Evolutionary conservation across 2,329 filamentous ascomycete genomes (phyloP).

Genomic region (Coleophoma eucalyptorum): DNA sequence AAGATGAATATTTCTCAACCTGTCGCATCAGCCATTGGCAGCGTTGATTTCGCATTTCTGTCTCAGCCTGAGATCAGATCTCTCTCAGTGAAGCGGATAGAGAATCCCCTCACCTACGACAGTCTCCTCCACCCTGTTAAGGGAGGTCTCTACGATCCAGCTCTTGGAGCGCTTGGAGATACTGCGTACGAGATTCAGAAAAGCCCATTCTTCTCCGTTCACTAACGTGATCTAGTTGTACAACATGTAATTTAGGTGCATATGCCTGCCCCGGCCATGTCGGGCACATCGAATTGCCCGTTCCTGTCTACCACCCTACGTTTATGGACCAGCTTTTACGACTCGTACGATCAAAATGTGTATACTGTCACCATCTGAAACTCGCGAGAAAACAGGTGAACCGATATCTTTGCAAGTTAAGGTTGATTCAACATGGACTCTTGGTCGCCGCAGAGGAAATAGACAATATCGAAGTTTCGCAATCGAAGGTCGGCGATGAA

Average conservation of each 20-base stretch:
- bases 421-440: constrained; percentile 80
- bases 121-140: constrained; percentile 84
- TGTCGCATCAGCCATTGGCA: constrained; percentile 75
- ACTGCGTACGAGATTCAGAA: constrained; percentile 57
- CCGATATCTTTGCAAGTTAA: constrained; percentile 78
- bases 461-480: constrained; percentile 29
- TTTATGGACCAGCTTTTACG: constrained; percentile 91
- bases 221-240: constrained; percentile 56
- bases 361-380: constrained; percentile 85
- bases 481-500: constrained; percentile 14
- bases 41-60: constrained; percentile 87
- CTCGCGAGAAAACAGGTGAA: constrained; percentile 74
- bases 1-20: constrained; percentile 75
- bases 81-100: constrained; percentile 90
- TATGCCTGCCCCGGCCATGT: constrained; percentile 86
- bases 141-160: constrained; percentile 88
- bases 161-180: constrained; percentile 86
- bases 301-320: constrained; percentile 92
- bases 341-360: constrained; percentile 80
- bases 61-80: constrained; percentile 77
- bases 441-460: constrained; percentile 60
- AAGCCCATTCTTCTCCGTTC: neutral
- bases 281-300: constrained; percentile 91
- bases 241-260: constrained; percentile 84
- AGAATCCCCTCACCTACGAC: constrained; percentile 93